Conservation (phyloP, 208 protist genomes). For the Vickermania ingenoplastis region DNA sequence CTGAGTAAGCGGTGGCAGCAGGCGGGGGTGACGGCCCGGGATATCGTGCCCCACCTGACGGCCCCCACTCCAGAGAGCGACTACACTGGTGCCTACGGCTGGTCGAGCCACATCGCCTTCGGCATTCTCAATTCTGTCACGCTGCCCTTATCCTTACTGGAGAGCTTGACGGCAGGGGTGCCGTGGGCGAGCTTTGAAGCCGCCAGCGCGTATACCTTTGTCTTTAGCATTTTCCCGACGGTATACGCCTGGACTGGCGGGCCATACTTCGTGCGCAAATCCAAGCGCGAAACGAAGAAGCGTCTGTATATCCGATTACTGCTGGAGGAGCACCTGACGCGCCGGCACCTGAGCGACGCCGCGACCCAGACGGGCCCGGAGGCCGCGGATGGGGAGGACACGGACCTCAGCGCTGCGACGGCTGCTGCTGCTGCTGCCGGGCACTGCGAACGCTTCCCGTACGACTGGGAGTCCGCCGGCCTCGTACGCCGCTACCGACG, state of each 20-base stretch:
- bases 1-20: slow-evolving; percentile 43
- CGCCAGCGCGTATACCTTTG: slow-evolving; percentile 63
- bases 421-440: slow-evolving; percentile 1
- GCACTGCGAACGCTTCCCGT: slow-evolving; percentile 5
- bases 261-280: slow-evolving; percentile 36
- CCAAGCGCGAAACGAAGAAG: slow-evolving; percentile 38
- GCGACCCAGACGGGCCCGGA: slow-evolving; percentile 40
- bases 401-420: not conserved
- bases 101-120: slow-evolving; percentile 39
- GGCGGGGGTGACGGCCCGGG: slow-evolving; percentile 30
- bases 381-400: not conserved
- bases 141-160: slow-evolving; percentile 60
- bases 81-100: slow-evolving; percentile 45
- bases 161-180: slow-evolving; percentile 43
- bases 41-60: slow-evolving; percentile 41
- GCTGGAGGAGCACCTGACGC: slow-evolving; percentile 32
- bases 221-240: slow-evolving; percentile 52
- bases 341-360: slow-evolving; percentile 32
- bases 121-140: slow-evolving; percentile 71
- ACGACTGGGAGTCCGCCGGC: slow-evolving; percentile 46
- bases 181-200: slow-evolving; percentile 35
- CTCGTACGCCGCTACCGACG: slow-evolving; percentile 3
- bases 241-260: slow-evolving; percentile 43
- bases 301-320: slow-evolving; percentile 45
- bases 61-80: slow-evolving; percentile 39